A percentile compares a stretch with the other conserved stretches of the same genome.
phyloP scores from a whole-genome alignment of 345 rosid genomes.

The Arabidopsis arenosa region DNA sequence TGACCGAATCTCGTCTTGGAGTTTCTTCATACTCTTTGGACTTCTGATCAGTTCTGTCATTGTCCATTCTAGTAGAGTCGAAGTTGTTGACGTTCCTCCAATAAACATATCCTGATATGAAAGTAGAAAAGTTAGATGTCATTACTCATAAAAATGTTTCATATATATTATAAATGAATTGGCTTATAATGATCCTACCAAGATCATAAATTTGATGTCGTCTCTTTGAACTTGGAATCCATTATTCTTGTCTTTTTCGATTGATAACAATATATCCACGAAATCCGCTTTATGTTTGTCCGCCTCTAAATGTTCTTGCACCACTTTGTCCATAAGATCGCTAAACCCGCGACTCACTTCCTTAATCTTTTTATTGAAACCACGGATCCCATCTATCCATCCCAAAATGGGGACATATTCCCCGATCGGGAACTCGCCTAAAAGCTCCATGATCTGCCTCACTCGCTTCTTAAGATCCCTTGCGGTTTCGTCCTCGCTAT shows the following conservation, averaged over 20 bases:
- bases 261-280: slow-evolving; percentile 22
- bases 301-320: slow-evolving; percentile 26
- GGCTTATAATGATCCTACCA: slow-evolving; percentile 15
- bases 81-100: slow-evolving; percentile 36
- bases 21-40: slow-evolving; percentile 32
- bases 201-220: slow-evolving; percentile 27
- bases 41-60: slow-evolving; percentile 29
- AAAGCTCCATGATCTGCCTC: slow-evolving; percentile 38
- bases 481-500: slow-evolving; percentile 42
- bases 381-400: slow-evolving; percentile 48
- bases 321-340: slow-evolving; percentile 37
- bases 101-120: slow-evolving; percentile 33
- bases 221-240: slow-evolving; percentile 24
- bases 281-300: not conserved
- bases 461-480: slow-evolving; percentile 45
- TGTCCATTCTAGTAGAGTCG: slow-evolving; percentile 33
- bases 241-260: slow-evolving; percentile 6
- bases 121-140: not conserved
- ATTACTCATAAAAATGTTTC: not conserved
- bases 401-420: slow-evolving; percentile 60
- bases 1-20: slow-evolving; percentile 33
- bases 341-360: slow-evolving; percentile 36
- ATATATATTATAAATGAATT: not conserved
- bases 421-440: slow-evolving; percentile 50
- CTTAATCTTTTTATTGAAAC: slow-evolving; percentile 23